Percentiles rank a stretch among this genome's conserved stretches.
Conservation (phyloP, 768 basidiomycete species). For the Russula ochroleuca region DNA sequence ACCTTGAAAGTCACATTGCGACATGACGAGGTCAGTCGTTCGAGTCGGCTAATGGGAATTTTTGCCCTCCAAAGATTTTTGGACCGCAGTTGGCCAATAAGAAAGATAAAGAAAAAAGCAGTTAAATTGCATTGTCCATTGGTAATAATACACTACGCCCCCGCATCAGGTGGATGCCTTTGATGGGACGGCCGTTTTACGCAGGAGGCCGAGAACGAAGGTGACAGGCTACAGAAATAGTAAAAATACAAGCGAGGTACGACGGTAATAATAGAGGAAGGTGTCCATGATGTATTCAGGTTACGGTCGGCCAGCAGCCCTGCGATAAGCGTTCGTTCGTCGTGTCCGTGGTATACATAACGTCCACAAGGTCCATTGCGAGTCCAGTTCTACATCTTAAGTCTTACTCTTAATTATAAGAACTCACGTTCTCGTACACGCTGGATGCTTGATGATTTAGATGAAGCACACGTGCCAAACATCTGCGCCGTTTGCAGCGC, state of each 20-base stretch:
- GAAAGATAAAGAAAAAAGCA: neutral
- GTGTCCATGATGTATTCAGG: neutral
- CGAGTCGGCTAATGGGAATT: constrained; percentile 26
- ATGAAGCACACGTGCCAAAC: constrained; percentile 22
- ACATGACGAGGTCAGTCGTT: constrained; percentile 27
- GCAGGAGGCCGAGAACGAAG: neutral
- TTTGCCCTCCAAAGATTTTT: neutral
- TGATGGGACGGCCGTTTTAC: neutral
- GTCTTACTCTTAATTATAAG: constrained; percentile 13
- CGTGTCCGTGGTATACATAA: neutral
- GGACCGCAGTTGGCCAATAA: no score
- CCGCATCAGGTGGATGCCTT: neutral
- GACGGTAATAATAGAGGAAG: neutral
- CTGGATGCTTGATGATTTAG: neutral
- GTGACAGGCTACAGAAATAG: constrained; percentile 3
- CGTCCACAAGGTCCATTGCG: constrained; percentile 4
- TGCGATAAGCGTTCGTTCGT: neutral
- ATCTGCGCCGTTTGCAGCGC: constrained; percentile 21
- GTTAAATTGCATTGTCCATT: neutral
- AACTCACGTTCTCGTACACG: constrained; percentile 3
- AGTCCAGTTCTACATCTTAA: constrained; percentile 6
- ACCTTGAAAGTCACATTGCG: neutral
- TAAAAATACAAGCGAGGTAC: constrained; percentile 3
- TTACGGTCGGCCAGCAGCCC: neutral
- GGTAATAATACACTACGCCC: neutral